phyloP scores from a whole-genome alignment of 805 yeast genomes.

The Pichia manshurica region DNA sequence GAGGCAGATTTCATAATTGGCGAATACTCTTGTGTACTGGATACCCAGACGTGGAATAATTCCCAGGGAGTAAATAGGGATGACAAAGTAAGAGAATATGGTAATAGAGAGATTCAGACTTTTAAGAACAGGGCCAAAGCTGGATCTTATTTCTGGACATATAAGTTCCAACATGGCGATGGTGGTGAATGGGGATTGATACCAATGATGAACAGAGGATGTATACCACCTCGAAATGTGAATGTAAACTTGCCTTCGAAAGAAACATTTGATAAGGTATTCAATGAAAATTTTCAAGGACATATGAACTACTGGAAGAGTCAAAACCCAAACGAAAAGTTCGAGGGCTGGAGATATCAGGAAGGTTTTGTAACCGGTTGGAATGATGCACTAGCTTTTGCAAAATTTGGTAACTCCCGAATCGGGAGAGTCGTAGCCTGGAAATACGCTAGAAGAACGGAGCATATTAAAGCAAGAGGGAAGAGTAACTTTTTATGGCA shows the following conservation, averaged over 20 bases:
- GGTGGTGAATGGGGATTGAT: conserved; percentile 97
- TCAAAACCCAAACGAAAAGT: conserved; percentile 50
- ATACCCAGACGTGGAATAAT: conserved; percentile 66
- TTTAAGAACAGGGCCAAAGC: conserved; percentile 50
- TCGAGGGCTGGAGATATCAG: conserved; percentile 75
- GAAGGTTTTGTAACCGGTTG: conserved; percentile 78
- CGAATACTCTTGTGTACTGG: conserved; percentile 85
- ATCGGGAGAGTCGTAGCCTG: conserved; percentile 73
- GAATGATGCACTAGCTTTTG: conserved; percentile 66
- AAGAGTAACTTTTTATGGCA: conserved; percentile 66
- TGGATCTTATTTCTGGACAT: conserved; percentile 90
- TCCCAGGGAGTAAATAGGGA: conserved; percentile 37
- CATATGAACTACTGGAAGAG: conserved; percentile 69
- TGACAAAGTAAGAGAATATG: conserved; percentile 54
- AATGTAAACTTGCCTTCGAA: conserved; percentile 34
- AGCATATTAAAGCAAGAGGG: conserved; percentile 57
- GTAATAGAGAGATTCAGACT: conserved; percentile 45
- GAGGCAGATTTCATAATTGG: conserved; percentile 71
- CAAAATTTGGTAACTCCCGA: conserved; percentile 58
- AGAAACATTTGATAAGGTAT: conserved; percentile 35
- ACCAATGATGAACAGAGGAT: conserved; percentile 65
- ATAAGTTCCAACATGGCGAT: conserved; percentile 76
- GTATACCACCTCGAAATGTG: conserved; percentile 35
- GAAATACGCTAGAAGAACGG: conserved; percentile 54
- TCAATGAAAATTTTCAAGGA: conserved; percentile 32